A percentile compares a stretch with the other conserved stretches of the same genome.
Evolutionary conservation across 106 monocot species (phyloP).

Genomic region (Apostasia ramifera): DNA sequence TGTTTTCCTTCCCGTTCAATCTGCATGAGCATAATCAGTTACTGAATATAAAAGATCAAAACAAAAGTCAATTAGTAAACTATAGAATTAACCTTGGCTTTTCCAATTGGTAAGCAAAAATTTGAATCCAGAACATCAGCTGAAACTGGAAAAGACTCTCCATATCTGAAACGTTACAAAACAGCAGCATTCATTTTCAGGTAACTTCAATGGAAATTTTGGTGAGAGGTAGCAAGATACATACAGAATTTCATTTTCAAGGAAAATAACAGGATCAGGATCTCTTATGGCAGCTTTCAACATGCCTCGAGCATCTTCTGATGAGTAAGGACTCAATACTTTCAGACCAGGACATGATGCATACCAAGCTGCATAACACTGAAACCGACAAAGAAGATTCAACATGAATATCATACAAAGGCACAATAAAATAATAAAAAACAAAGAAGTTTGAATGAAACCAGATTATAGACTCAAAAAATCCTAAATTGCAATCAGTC

Average conservation of each 20-base stretch:
- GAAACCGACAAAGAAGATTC: conserved; percentile 13
- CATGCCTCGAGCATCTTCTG: conserved; percentile 94
- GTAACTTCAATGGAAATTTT: background rate
- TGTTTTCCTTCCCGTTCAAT: conserved; percentile 87
- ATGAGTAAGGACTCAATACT: conserved; percentile 75
- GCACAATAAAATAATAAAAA: background rate
- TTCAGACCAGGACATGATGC: conserved; percentile 81
- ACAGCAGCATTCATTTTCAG: background rate
- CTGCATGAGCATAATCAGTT: conserved; percentile 24
- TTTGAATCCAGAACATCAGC: conserved; percentile 93
- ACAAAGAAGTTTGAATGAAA: conserved; percentile 1
- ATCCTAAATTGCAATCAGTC: no score
- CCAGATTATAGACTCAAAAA: background rate
- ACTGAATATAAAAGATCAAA: conserved; percentile 1
- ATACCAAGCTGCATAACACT: conserved; percentile 98
- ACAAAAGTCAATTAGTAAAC: background rate
- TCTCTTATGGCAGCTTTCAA: conserved; percentile 95
- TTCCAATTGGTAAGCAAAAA: conserved; percentile 94
- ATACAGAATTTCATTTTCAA: conserved; percentile 92
- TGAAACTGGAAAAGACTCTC: conserved; percentile 89
- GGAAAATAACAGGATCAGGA: conserved; percentile 95
- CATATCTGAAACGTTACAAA: conserved; percentile 53
- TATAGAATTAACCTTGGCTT: conserved; percentile 65
- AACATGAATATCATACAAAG: background rate
- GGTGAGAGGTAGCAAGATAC: conserved; percentile 6